Conservation (phyloP, 306 rosid genomes). For the Oemleria cerasiformis region DNA sequence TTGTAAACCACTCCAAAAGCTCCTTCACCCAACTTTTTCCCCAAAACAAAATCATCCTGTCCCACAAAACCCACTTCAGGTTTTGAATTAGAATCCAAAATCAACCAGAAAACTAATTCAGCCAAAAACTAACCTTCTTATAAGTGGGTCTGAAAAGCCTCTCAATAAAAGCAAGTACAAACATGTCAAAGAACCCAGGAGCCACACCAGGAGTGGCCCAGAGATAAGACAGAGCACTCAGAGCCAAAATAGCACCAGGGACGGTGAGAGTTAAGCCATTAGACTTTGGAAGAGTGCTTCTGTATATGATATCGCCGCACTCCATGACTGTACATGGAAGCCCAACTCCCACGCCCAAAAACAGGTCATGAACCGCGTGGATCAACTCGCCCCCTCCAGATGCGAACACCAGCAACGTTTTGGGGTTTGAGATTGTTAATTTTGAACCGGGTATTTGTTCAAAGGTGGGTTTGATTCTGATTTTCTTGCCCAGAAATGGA, state of each 20-base stretch:
- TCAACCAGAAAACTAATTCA: neutral
- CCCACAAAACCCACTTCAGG: neutral
- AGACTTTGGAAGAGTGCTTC: conserved; percentile 86
- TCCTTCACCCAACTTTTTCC: conserved; percentile 94
- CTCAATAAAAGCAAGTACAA: conserved; percentile 88
- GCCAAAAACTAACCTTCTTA: conserved; percentile 49
- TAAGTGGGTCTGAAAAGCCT: conserved; percentile 73
- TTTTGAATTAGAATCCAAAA: neutral
- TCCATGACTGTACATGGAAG: conserved; percentile 91
- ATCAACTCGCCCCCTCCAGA: conserved; percentile 52
- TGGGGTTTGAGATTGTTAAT: conserved; percentile 35
- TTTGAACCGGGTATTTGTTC: conserved; percentile 18
- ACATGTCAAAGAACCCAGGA: conserved; percentile 97
- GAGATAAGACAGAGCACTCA: conserved; percentile 79
- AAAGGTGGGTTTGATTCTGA: conserved; percentile 33
- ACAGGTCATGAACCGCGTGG: conserved; percentile 50
- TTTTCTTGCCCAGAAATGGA: conserved; percentile 56
- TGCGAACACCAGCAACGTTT: conserved; percentile 27
- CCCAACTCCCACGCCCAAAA: conserved; percentile 88
- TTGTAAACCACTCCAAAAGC: conserved; percentile 90
- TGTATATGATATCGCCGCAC: conserved; percentile 88
- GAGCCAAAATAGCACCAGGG: conserved; percentile 70
- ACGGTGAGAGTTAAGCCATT: conserved; percentile 61
- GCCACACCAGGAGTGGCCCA: conserved; percentile 99
- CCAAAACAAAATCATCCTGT: conserved; percentile 87